Conservation (phyloP, 2,329 filamentous ascomycete species). For the Cordyceps sp. region DNA sequence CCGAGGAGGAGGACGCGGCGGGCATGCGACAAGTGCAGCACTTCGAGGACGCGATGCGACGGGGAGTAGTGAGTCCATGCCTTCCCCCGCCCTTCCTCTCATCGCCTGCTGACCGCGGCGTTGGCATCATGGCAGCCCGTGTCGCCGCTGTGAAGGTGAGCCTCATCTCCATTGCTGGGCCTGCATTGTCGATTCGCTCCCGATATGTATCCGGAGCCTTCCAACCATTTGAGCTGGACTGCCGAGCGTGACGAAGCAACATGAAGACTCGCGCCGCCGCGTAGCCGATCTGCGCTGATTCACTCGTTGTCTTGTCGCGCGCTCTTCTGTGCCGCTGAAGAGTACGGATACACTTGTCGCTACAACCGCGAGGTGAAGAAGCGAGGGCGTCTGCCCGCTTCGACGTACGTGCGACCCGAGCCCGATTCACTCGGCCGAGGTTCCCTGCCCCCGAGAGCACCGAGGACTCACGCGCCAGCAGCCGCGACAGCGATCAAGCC, state of each 20-base stretch:
- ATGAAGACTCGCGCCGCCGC: too few species aligned
- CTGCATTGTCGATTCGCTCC: neutral
- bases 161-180: neutral
- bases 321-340: conserved; percentile 5
- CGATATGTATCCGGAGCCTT: too few species aligned
- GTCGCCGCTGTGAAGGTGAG: conserved; percentile 20
- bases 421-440: too few species aligned
- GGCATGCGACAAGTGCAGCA: conserved; percentile 18
- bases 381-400: conserved; percentile 16
- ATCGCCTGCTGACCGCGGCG: neutral
- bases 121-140: conserved; percentile 9
- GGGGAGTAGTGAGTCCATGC: conserved; percentile 20
- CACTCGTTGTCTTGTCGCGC: neutral
- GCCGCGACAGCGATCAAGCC: neutral
- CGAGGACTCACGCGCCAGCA: neutral
- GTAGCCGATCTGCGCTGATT: too few species aligned
- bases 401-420: conserved; percentile 3
- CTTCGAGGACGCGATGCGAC: conserved; percentile 24
- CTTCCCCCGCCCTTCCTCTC: neutral
- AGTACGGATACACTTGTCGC: conserved; percentile 20
- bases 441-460: too few species aligned
- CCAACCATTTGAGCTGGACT: too few species aligned
- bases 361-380: conserved; percentile 21
- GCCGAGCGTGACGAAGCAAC: too few species aligned
- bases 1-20: conserved; percentile 12